phyloP scores from a whole-genome alignment of 306 rosid genomes.

The Begonia fuchsioides region DNA sequence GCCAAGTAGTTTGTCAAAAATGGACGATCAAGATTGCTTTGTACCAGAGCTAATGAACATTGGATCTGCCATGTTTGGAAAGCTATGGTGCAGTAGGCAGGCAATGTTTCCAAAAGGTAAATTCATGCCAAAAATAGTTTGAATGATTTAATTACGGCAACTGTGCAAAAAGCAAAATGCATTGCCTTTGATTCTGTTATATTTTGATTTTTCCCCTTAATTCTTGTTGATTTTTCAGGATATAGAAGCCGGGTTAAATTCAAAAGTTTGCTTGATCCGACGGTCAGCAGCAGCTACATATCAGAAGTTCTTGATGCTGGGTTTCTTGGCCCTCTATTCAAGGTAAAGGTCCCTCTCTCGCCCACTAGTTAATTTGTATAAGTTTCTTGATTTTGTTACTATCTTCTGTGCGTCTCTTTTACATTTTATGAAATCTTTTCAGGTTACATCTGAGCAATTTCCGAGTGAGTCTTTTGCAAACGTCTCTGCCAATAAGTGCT shows the following conservation, averaged over 20 bases:
- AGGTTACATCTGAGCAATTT: constrained; percentile 68
- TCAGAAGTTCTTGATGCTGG: constrained; percentile 89
- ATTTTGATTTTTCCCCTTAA: neutral
- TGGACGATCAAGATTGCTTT: neutral
- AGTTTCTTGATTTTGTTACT: too few species aligned
- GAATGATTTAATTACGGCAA: too few species aligned
- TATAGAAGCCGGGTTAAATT: constrained; percentile 60
- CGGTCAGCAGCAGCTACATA: constrained; percentile 40
- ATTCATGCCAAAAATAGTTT: too few species aligned
- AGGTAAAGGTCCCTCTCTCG: constrained; percentile 36
- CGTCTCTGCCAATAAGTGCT: constrained; percentile 50
- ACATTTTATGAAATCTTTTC: too few species aligned
- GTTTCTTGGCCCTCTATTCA: constrained; percentile 76
- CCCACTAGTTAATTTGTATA: neutral
- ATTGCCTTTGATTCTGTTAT: too few species aligned
- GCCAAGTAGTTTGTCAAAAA: neutral
- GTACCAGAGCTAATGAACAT: constrained; percentile 28
- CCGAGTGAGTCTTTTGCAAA: constrained; percentile 41
- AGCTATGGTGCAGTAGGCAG: constrained; percentile 57
- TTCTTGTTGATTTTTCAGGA: constrained; percentile 36
- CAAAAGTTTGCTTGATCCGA: constrained; percentile 46
- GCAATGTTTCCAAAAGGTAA: constrained; percentile 79
- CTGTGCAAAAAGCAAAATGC: too few species aligned
- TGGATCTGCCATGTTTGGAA: constrained; percentile 58
- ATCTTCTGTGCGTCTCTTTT: too few species aligned